These are phyloP conservation scores for Prunus persica DNA, from an alignment of 306 rosid genomes.

Conservation along the genomic window DNA sequence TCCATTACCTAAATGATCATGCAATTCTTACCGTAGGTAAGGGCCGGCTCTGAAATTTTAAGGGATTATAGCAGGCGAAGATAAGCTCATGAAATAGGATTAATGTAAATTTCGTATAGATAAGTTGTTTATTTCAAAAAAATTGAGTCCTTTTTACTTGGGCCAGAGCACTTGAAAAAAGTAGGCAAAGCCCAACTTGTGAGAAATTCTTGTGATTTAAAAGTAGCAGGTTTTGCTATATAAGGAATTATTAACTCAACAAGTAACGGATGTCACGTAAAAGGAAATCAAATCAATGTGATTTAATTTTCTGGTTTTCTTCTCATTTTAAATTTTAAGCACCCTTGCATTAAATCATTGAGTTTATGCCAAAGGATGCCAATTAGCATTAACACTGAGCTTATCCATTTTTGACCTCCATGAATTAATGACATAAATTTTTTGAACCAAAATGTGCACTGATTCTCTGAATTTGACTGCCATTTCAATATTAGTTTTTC, in stretches of 20 bases:
- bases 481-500: background rate
- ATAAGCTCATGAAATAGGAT: too few species aligned
- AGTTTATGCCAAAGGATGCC: too few species aligned
- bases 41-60: too few species aligned
- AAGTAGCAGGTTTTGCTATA: background rate
- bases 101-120: too few species aligned
- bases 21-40: background rate
- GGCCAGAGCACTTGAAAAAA: too few species aligned
- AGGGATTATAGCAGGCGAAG: too few species aligned
- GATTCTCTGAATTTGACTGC: background rate
- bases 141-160: too few species aligned
- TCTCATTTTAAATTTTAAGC: background rate
- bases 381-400: too few species aligned
- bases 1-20: constrained; percentile 23
- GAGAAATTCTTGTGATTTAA: background rate
- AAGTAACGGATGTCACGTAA: background rate
- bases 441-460: background rate
- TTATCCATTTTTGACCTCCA: background rate
- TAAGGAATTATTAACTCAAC: background rate
- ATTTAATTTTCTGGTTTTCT: background rate
- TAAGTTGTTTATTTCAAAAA: too few species aligned
- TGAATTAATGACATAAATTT: background rate
- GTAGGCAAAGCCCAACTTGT: too few species aligned
- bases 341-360: too few species aligned
- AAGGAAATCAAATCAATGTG: background rate